A percentile compares a stretch with the other conserved stretches of the same genome.
Evolutionary conservation across 2,329 filamentous ascomycete species (phyloP).

Genomic region (Cytospora leucostoma): DNA sequence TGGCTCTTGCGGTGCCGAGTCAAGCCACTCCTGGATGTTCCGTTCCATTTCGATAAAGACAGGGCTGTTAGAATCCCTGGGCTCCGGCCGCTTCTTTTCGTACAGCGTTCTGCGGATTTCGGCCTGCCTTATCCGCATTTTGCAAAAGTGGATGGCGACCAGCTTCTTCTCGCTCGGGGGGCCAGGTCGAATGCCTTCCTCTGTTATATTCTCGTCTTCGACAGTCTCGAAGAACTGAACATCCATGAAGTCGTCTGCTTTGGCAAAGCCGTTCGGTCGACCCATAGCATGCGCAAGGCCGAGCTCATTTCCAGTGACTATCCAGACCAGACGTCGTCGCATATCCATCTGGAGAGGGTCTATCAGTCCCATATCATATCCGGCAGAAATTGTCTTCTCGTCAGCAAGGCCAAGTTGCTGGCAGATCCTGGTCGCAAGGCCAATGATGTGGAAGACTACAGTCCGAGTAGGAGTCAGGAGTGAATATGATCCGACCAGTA

Average conservation of each 20-base stretch:
- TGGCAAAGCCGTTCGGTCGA: conserved; percentile 81
- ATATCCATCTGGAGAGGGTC: conserved; percentile 83
- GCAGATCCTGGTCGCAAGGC: conserved; percentile 81
- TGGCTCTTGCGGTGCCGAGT: conserved; percentile 70
- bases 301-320: conserved; percentile 83
- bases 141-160: conserved; percentile 89
- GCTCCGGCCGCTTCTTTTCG: conserved; percentile 76
- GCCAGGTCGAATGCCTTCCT: conserved; percentile 70
- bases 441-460: conserved; percentile 90
- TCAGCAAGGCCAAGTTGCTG: conserved; percentile 87
- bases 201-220: conserved; percentile 80
- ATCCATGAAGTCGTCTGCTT: conserved; percentile 78
- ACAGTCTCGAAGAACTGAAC: conserved; percentile 82
- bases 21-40: conserved; percentile 78
- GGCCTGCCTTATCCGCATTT: conserved; percentile 83
- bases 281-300: conserved; percentile 87
- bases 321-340: conserved; percentile 86
- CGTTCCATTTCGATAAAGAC: conserved; percentile 83
- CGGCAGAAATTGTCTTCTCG: conserved; percentile 79
- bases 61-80: conserved; percentile 76
- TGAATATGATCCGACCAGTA: conserved; percentile 87
- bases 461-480: conserved; percentile 88
- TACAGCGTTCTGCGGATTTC: conserved; percentile 88
- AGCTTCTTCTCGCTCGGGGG: conserved; percentile 80
- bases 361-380: conserved; percentile 58